Evolutionary conservation across 306 rosid species (phyloP), one percentile per base, ranked within the genome.

Genomic region (Medicago truncatula): DNA sequence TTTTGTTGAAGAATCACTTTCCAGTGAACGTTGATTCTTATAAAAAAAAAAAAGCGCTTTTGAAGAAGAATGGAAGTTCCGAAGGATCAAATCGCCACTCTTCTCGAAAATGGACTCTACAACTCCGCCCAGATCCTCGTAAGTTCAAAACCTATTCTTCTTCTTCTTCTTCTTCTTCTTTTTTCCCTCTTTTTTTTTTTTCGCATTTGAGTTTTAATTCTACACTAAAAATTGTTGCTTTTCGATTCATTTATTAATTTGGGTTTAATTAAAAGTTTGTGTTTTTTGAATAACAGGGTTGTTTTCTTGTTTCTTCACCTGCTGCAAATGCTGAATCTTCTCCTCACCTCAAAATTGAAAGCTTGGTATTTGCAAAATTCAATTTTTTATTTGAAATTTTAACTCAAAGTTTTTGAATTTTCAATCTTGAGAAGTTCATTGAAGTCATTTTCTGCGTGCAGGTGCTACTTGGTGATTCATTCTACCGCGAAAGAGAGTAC

Each of bases 81-180:
- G 0, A 96, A 89, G 82, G 99, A 96, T 87, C 99, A 96, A 90
- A 87, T 96, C 85, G 81, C 87, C 2, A 36, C 78, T 53, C 98
- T 96, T 69, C 83, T 96, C 70, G 99, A 96, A 4, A 84, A 90
- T 41, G 99, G 99, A 83, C 97, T 95, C 87, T 82, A 84, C 85
- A 87, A 65, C 88, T 92, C 99, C 53, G 99, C 99, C 85, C 97
- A 96, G 87, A 90, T 90, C 84, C 98, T 96, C 52, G 99, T 96
- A 90, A 78, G 66, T 62, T 96, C 52, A 98, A 92, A 88, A 76
- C 69, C 66, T 17, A 20, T 43, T 65, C 23, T 21, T 21, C 23
- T 21, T 21, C 23, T 21, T 23, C 28, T 21, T 44, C 7, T 62
- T 73, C 40, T 36, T 28, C 31, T 28, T 28, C 31, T 28, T 63